phyloP scores from a whole-genome alignment of 345 rosid genomes.

The Populus ilicifolia region DNA sequence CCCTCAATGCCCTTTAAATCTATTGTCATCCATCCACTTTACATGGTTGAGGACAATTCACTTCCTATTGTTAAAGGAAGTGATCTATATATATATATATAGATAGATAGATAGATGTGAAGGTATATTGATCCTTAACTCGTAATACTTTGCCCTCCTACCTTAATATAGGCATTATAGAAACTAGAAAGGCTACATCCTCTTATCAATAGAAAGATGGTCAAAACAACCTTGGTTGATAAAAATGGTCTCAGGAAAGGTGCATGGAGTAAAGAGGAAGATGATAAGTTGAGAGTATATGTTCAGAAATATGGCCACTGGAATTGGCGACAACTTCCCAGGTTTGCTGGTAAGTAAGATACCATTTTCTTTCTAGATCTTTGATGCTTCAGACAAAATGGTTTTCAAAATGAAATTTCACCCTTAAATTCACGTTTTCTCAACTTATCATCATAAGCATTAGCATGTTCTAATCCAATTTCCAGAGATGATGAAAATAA shows the following conservation, averaged over 20 bases:
- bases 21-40: neutral
- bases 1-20: neutral
- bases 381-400: neutral
- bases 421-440: neutral
- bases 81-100: too few relatives aligned
- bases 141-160: too few relatives aligned
- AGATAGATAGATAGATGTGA: too few relatives aligned
- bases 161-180: neutral
- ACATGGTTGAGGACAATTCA: neutral
- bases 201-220: conserved; percentile 21
- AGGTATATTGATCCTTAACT: neutral
- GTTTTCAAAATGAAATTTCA: neutral
- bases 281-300: conserved; percentile 28
- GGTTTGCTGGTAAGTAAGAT: conserved; percentile 26
- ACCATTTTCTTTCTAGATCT: neutral
- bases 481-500: neutral
- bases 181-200: neutral
- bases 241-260: conserved; percentile 41
- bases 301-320: conserved; percentile 26
- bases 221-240: conserved; percentile 29
- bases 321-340: conserved; percentile 41
- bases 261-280: conserved; percentile 44
- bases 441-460: neutral
- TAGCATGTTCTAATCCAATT: neutral
- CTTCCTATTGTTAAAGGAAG: neutral